Evolutionary conservation across 2,329 filamentous ascomycete species (phyloP).

Genomic region (Penicillium sp.): DNA sequence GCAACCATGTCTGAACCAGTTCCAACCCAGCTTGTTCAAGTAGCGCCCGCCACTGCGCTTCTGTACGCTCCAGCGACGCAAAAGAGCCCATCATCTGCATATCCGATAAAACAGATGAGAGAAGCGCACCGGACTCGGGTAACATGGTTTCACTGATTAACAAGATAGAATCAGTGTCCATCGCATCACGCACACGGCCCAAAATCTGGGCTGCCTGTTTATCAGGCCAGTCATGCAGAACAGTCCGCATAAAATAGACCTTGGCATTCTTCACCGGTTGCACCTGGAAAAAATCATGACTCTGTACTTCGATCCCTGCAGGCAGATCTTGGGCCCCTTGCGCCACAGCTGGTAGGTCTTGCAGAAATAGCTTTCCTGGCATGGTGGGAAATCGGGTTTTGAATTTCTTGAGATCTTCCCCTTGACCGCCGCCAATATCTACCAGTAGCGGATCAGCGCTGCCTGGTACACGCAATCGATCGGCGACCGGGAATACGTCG

Average conservation of each 20-base stretch:
- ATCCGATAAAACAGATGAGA: constrained; percentile 10
- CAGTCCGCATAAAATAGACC: constrained; percentile 21
- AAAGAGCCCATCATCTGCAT: constrained; percentile 17
- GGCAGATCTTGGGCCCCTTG: constrained; percentile 3
- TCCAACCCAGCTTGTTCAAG: constrained; percentile 5
- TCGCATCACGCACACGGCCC: not conserved
- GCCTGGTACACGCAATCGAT: not conserved
- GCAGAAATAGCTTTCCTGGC: constrained; percentile 9
- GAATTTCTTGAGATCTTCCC: constrained; percentile 12
- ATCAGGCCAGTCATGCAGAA: constrained; percentile 26
- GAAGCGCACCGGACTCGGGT: constrained; percentile 6
- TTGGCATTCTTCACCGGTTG: constrained; percentile 15
- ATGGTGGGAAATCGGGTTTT: constrained; percentile 4
- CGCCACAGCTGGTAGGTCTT: constrained; percentile 9
- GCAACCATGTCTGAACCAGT: constrained; percentile 10
- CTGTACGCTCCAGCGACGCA: constrained; percentile 9
- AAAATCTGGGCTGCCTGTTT: constrained; percentile 17
- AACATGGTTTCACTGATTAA: constrained; percentile 10
- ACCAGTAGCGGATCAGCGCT: constrained; percentile 8
- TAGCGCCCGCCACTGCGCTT: constrained; percentile 8
- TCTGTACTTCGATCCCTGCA: not conserved
- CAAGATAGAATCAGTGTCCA: constrained; percentile 6
- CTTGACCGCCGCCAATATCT: constrained; percentile 13
- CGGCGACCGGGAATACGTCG: constrained; percentile 10
- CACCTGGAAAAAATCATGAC: constrained; percentile 13